Evolutionary conservation across 495 filamentous ascomycete species (phyloP).

Genomic region (Lophiotrema nucula): DNA sequence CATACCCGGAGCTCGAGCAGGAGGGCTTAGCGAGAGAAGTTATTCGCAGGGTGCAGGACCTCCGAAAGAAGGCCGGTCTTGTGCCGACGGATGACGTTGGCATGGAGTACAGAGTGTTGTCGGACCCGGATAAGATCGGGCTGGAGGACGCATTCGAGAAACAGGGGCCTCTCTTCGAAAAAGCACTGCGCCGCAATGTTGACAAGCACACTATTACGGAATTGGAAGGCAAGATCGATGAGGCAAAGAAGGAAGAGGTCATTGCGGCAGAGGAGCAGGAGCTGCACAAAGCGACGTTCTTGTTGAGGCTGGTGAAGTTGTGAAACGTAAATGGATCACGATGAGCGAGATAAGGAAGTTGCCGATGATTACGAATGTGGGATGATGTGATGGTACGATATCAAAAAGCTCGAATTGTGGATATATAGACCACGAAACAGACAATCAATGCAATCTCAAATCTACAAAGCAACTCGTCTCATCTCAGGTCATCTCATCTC

Average conservation of each 20-base stretch:
- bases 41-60: slow-evolving; percentile 75
- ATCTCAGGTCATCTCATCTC: no score
- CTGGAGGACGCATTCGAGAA: slow-evolving; percentile 70
- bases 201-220: slow-evolving; percentile 69
- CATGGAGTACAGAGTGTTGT: slow-evolving; percentile 76
- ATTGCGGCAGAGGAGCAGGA: slow-evolving; percentile 88
- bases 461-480: no score
- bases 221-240: slow-evolving; percentile 60
- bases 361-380: no score
- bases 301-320: slow-evolving; percentile 77
- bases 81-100: slow-evolving; percentile 79
- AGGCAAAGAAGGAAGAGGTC: slow-evolving; percentile 57
- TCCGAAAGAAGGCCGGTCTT: slow-evolving; percentile 79
- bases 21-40: slow-evolving; percentile 79
- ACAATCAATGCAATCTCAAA: no score
- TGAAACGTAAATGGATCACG: no score
- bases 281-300: slow-evolving; percentile 80
- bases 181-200: slow-evolving; percentile 74
- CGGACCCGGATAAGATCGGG: slow-evolving; percentile 74
- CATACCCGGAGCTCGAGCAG: slow-evolving; percentile 70
- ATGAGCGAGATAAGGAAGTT: no score
- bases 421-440: no score
- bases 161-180: slow-evolving; percentile 68
- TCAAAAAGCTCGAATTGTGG: no score
- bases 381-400: no score